A percentile compares a stretch with the other conserved stretches of the same genome.
Conservation (phyloP, 202 grass and related monocot species). For the Hordeum pubiflorum region DNA sequence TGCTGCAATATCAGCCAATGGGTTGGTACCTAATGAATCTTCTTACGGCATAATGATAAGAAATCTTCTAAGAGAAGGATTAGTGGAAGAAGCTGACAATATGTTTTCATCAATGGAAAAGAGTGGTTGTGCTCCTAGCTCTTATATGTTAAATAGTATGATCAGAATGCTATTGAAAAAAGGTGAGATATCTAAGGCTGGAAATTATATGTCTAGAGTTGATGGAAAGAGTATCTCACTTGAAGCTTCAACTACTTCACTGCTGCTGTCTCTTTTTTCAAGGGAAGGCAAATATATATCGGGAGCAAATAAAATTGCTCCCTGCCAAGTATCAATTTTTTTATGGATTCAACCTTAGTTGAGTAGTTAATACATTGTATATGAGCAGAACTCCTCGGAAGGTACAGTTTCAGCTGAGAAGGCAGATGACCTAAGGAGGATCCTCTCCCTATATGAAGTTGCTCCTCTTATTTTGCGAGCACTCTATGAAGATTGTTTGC, state of each 20-base stretch:
- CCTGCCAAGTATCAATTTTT: not conserved
- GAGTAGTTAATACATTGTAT: not conserved
- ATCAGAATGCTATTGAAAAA: not conserved
- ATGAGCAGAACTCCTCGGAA: not conserved
- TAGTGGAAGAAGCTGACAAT: not conserved
- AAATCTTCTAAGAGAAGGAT: conserved; percentile 2
- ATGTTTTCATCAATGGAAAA: not conserved
- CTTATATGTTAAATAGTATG: not conserved
- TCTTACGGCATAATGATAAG: not conserved
- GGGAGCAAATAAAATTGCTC: not conserved
- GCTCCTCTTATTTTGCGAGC: too few species aligned
- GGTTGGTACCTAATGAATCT: not conserved
- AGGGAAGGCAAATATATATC: not conserved
- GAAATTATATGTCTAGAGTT: not conserved
- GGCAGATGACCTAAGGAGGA: too few species aligned
- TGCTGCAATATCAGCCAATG: not conserved
- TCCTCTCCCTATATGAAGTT: too few species aligned
- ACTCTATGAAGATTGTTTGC: too few species aligned
- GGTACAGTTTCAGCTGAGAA: too few species aligned
- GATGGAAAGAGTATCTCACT: not conserved
- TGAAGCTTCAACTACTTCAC: not conserved
- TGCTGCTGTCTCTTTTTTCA: not conserved
- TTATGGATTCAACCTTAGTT: not conserved
- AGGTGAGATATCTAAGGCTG: not conserved
- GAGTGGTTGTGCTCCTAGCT: not conserved